These are phyloP conservation scores for Saccharomyces jurei DNA, from an alignment of 805 yeast species.

Conservation along the genomic window DNA sequence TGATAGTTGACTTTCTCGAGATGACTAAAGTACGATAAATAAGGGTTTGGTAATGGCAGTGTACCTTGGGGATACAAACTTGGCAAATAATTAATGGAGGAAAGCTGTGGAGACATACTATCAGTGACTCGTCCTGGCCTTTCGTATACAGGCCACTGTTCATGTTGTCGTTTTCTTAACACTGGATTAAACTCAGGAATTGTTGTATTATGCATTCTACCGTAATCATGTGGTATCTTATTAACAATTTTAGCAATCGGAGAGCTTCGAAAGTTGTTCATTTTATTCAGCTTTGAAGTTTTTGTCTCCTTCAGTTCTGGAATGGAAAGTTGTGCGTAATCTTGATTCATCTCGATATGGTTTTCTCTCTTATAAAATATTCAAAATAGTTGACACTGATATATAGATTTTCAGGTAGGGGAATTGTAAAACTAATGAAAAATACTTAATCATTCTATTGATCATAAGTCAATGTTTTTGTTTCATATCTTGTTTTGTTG, in stretches of 20 bases:
- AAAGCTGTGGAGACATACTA: background rate
- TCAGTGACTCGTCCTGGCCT: background rate
- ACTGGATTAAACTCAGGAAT: background rate
- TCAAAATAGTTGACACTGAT: background rate
- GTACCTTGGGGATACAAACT: background rate
- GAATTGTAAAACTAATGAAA: background rate
- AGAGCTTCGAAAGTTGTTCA: background rate
- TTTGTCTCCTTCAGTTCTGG: background rate
- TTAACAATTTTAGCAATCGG: background rate
- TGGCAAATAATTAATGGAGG: background rate
- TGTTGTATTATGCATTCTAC: background rate
- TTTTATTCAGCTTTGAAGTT: background rate
- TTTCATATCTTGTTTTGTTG: background rate
- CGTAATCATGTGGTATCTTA: background rate
- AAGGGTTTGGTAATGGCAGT: background rate
- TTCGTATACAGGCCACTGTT: background rate
- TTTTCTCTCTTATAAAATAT: background rate
- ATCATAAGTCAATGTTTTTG: background rate
- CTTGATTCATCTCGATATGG: background rate
- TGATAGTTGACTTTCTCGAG: background rate
- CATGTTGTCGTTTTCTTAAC: background rate
- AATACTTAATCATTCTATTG: background rate
- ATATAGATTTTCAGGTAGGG: background rate
- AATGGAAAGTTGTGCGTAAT: background rate
- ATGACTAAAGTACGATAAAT: background rate